Evolutionary conservation across 2,329 filamentous ascomycete species (phyloP).

Genomic region (Monosporascus sp.): DNA sequence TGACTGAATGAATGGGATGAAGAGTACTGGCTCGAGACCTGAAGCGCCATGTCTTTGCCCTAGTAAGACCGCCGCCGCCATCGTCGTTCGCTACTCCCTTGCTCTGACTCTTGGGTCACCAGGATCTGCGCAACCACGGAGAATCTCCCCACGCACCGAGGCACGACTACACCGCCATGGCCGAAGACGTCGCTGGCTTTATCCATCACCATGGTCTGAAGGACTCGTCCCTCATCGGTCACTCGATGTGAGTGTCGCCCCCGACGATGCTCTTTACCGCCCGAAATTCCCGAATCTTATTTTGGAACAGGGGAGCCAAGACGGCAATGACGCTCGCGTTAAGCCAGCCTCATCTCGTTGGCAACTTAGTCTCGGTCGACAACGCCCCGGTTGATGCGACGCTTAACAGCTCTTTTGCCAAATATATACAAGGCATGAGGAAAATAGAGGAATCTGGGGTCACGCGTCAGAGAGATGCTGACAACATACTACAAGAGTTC

Average conservation of each 20-base stretch:
- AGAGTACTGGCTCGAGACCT: slow-evolving; percentile 79
- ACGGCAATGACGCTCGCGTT: slow-evolving; percentile 84
- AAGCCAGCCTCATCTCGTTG: slow-evolving; percentile 58
- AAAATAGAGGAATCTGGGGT: slow-evolving; percentile 66
- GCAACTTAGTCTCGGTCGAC: slow-evolving; percentile 76
- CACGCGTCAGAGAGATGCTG: slow-evolving; percentile 69
- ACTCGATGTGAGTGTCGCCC: slow-evolving; percentile 67
- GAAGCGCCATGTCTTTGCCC: slow-evolving; percentile 71
- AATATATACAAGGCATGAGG: slow-evolving; percentile 81
- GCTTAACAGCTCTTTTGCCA: slow-evolving; percentile 67
- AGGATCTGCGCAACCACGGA: slow-evolving; percentile 92
- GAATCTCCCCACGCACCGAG: slow-evolving; percentile 71
- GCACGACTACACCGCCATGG: slow-evolving; percentile 80
- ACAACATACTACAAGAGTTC: slow-evolving; percentile 69
- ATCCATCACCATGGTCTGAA: slow-evolving; percentile 65
- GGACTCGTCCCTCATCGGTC: slow-evolving; percentile 75
- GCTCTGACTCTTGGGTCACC: slow-evolving; percentile 5
- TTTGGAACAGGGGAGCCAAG: slow-evolving; percentile 69
- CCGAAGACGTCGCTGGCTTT: slow-evolving; percentile 76
- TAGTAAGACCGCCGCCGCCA: slow-evolving; percentile 48
- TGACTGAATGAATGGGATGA: slow-evolving; percentile 7
- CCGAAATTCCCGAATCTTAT: background rate
- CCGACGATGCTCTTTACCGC: background rate
- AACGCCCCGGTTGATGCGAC: slow-evolving; percentile 83
- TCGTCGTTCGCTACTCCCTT: slow-evolving; percentile 8